Base-by-base conservation (phyloP, 805 yeast genomes). In the Cyberlindnera petersonii region DNA sequence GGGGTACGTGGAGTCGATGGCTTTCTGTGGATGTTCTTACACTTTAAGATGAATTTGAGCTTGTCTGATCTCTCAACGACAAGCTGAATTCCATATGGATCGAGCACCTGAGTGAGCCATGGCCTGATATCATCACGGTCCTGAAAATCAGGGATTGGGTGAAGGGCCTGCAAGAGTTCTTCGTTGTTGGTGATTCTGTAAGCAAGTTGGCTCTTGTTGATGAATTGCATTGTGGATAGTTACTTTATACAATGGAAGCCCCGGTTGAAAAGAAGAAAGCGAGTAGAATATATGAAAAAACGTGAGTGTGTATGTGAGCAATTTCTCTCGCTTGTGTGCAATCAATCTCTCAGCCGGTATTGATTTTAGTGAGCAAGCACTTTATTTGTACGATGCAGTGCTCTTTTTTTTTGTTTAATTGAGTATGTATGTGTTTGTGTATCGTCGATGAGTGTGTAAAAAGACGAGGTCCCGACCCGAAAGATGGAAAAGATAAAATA, bases 11-110 rank as follows among this genome's bases (percentile, higher is more conserved):
- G 44, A 2, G 47, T 34, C 2, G 47, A 31, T 5, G 52, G 29
- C 39, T 49, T 54, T 46, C 54, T 53, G 38, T 52, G 54, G n/a
- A 54, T 28, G 33, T 47, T 54, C 46, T 58, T 59, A 42, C 64
- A 59, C 37, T 60, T 58, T 50, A 60, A 59, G 9, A 60, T 60
- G 15, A 59, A 56, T 39, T 59, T 58, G 14, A 58, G 45, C 4
- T 53, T 45, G 35, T 59, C 64, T 1, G 61, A 55, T 45, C 64
- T 49, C 37, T 59, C 64, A 43, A 61, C 58, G 6, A 60, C 64
- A 28, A 56, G 36, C 15, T 33, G 37, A 17, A 55, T 48, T 3
- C 58, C 58, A 7, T 51, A 33, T 7, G 44, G 37, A 28, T 48
- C 51, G 24, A 56, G 38, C 13, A 28, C 37, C 10, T 47, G 47